Base-by-base conservation (phyloP, 306 rosid species). In the Senna tora region DNA sequence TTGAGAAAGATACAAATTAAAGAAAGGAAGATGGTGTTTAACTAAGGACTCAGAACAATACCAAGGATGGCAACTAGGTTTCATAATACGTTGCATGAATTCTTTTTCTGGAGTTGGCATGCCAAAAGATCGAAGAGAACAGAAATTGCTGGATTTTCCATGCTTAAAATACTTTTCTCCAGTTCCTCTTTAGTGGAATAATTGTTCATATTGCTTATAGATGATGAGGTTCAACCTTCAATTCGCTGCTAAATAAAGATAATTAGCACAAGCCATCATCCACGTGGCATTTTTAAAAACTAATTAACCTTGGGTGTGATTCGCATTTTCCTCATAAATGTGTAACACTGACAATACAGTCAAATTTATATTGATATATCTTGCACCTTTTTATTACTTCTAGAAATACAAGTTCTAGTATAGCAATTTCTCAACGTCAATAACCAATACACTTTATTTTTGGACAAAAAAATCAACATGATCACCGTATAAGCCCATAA, bases 31-130 rank as follows among this genome's bases (percentile, higher is more conserved):
- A 54, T 52, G 25, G 13, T 36, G 9, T 3, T 81, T 54, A 87
- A 90, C 59, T 69, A 38, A 36, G 68, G 72, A 55, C 64, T 79
- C 52, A 51, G 34, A 71, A 87, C 92, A 0, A 87, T 79, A 34
- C 96, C 88, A 60, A 81, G 83, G 17, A 89, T 79, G 50, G 90
- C 88, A 79, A 89, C 92, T 16, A 89, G 53, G 42, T 85, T 87
- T 42, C n/a, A 89, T 66, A 36, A 87, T 42, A 64, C 78, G 83
- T 45, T 75, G 79, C 82, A 72, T 39, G 41, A 87, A 75, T 72
- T 30, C 9, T 17, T 67, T 67, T 19, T 9, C 66, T 17, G 14
- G 71, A 17, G 39, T 73, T 64, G 43, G 19, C 28, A 53, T 12
- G 53, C 45, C 32, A 65, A 71, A 59, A 75, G 72, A 50, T 14